A percentile compares a stretch with the other conserved stretches of the same genome.
These are phyloP conservation scores for Styphnolobium japonicum DNA, from an alignment of 306 rosid species.

Conservation along the genomic window DNA sequence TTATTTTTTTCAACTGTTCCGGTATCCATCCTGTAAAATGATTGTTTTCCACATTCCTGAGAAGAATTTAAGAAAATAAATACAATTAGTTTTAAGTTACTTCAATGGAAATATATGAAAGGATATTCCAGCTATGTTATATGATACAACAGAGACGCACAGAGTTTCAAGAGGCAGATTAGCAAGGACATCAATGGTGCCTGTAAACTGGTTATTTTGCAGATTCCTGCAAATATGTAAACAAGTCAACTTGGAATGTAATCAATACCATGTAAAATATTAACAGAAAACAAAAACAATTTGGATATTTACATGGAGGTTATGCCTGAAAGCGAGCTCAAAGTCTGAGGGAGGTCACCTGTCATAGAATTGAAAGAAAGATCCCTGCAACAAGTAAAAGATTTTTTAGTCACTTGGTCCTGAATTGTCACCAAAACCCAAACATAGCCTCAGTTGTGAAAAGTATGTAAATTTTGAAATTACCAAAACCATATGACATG, in stretches of 20 bases:
- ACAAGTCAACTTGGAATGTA: slow-evolving; percentile 29
- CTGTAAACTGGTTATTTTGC: slow-evolving; percentile 86
- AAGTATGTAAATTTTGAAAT: not conserved
- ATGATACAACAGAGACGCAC: slow-evolving; percentile 51
- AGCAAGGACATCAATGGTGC: slow-evolving; percentile 83
- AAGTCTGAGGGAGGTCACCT: slow-evolving; percentile 83
- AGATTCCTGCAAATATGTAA: slow-evolving; percentile 56
- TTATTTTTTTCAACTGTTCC: slow-evolving; percentile 58
- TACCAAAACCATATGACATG: slow-evolving; percentile 1
- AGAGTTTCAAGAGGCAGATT: slow-evolving; percentile 69
- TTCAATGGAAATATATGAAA: slow-evolving; percentile 21
- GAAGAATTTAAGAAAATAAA: slow-evolving; percentile 30
- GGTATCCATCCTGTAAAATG: slow-evolving; percentile 92
- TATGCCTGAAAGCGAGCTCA: slow-evolving; percentile 75
- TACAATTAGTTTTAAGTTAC: slow-evolving; percentile 19
- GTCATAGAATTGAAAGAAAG: slow-evolving; percentile 72
- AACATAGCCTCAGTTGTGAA: not conserved
- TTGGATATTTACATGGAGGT: slow-evolving; percentile 56
- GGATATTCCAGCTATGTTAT: slow-evolving; percentile 8
- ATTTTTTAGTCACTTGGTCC: slow-evolving; percentile 9
- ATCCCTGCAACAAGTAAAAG: slow-evolving; percentile 69
- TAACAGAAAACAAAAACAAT: not conserved
- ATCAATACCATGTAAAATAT: slow-evolving; percentile 30
- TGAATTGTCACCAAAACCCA: slow-evolving; percentile 14
- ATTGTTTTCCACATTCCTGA: slow-evolving; percentile 88